Evolutionary conservation across 2,329 filamentous ascomycete genomes (phyloP), one percentile per base, ranked within the genome.

Genomic region (Aschersonia sp.): DNA sequence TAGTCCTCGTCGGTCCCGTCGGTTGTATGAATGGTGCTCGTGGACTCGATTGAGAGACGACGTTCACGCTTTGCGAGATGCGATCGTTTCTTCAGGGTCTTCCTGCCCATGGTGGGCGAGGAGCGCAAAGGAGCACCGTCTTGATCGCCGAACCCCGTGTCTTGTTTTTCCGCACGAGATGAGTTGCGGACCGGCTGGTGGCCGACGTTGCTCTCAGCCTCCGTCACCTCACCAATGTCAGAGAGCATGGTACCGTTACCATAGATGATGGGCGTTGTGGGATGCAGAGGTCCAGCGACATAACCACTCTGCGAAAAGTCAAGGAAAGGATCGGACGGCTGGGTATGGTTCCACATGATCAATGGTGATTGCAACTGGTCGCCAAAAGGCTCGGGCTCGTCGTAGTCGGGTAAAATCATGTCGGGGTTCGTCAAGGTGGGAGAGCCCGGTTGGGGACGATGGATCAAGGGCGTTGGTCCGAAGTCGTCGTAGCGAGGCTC

Each of bases 371-470:
- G 71, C 49, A 73, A 67, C 58, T 66, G 64, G 57, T 69, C 59
- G 61, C 76, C 66, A 59, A 72, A 67, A 60, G 72, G 69, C 59
- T 74, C 65, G 61, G 75, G 60, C 62, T 72, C 73, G 53, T 79
- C 77, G 58, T 82, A 80, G 60, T 84, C 81, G 51, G 89, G 89
- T 46, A 95, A 70, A 57, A 95, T 94, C 87, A 95, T 89, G 62
- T 94, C 89, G 46, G 88, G 87, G 63, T 95, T 94, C 48, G 87
- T 94, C 58, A 95, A 70, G 2, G 89, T 94, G 44, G 89, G 89
- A 50, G 87, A 94, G 10, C 79, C 79, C 53, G 84, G 81, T 49
- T 72, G 65, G 43, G 71, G 60, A 14, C 68, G 63, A 55, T 74
- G 72, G 37, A 63, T 59, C 52, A 62, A 51, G 7, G 43, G 22